Conservation (phyloP, 1,139 yeast species). For the Kodamaea fungicola region DNA sequence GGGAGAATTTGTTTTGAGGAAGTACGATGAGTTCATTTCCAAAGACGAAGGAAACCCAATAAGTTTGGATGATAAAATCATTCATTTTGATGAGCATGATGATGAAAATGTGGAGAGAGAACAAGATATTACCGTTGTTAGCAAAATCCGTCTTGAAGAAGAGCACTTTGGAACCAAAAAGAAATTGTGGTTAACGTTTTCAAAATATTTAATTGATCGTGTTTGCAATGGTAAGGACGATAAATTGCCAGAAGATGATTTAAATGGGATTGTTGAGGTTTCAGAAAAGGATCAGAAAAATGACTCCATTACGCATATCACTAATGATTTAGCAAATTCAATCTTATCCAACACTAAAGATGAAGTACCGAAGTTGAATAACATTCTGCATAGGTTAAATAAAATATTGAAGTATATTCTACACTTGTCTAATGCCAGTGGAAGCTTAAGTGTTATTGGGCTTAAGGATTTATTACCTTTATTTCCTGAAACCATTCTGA, state of each 20-base stretch:
- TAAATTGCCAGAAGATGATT: slow-evolving; percentile 17
- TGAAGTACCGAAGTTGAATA: neutral
- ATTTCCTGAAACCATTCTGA: slow-evolving; percentile 77
- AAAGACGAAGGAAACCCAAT: slow-evolving; percentile 9
- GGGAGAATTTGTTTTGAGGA: slow-evolving; percentile 40
- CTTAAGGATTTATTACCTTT: slow-evolving; percentile 82
- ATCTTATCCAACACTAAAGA: slow-evolving; percentile 1
- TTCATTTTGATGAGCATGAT: slow-evolving; percentile 8
- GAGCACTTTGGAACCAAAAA: slow-evolving; percentile 51
- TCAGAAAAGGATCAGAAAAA: slow-evolving; percentile 2
- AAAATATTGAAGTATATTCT: slow-evolving; percentile 38
- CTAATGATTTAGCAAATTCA: slow-evolving; percentile 9
- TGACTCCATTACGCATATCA: slow-evolving; percentile 6
- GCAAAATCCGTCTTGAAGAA: slow-evolving; percentile 31
- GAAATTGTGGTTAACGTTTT: slow-evolving; percentile 69
- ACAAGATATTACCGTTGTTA: slow-evolving; percentile 16
- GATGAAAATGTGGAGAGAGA: slow-evolving; percentile 10
- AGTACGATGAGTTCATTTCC: slow-evolving; percentile 26
- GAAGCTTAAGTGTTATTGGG: slow-evolving; percentile 33
- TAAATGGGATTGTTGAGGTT: slow-evolving; percentile 5
- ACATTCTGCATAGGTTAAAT: slow-evolving; percentile 17
- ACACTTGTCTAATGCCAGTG: slow-evolving; percentile 34
- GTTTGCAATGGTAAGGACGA: slow-evolving; percentile 26
- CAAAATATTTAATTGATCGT: slow-evolving; percentile 52
- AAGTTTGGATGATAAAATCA: slow-evolving; percentile 4